These are phyloP conservation scores for Psilocybe subaeruginosa DNA, from an alignment of 768 basidiomycete species.

Conservation along the genomic window DNA sequence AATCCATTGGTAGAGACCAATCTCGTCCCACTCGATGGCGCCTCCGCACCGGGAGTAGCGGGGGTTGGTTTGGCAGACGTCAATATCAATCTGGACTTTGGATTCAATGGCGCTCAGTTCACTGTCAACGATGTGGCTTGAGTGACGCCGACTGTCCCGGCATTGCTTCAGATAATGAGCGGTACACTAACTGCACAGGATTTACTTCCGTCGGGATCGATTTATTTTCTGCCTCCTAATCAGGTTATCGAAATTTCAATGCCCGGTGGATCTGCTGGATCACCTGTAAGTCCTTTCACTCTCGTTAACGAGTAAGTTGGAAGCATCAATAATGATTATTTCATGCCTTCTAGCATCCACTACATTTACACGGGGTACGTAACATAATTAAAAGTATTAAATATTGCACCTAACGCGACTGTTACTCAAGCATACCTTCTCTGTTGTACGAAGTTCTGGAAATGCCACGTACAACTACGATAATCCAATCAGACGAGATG, in stretches of 20 bases:
- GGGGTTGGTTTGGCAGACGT: conserved; percentile 38
- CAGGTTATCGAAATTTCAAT: conserved; percentile 49
- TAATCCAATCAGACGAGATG: conserved; percentile 48
- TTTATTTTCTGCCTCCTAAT: conserved; percentile 41
- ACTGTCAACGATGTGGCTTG: conserved; percentile 35
- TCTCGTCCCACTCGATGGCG: conserved; percentile 32
- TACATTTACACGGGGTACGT: conserved; percentile 44
- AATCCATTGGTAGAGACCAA: conserved; percentile 36
- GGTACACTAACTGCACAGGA: conserved; percentile 35
- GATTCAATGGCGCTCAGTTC: conserved; percentile 21
- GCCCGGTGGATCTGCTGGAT: conserved; percentile 35
- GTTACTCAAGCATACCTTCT: conserved; percentile 31
- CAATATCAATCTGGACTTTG: conserved; percentile 32
- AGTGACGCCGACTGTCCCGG: conserved; percentile 39
- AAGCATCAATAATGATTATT: not conserved
- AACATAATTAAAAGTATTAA: not conserved
- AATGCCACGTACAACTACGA: conserved; percentile 36
- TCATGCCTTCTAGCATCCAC: conserved; percentile 32
- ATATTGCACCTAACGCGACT: not conserved
- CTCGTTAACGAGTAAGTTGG: not conserved
- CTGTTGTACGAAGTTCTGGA: conserved; percentile 42
- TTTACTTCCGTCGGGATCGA: conserved; percentile 38
- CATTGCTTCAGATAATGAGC: conserved; percentile 46
- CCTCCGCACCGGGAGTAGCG: conserved; percentile 28
- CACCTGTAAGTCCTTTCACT: conserved; percentile 29